These are phyloP conservation scores for Trametes coccinea DNA, from an alignment of 768 basidiomycete species.

Conservation along the genomic window DNA sequence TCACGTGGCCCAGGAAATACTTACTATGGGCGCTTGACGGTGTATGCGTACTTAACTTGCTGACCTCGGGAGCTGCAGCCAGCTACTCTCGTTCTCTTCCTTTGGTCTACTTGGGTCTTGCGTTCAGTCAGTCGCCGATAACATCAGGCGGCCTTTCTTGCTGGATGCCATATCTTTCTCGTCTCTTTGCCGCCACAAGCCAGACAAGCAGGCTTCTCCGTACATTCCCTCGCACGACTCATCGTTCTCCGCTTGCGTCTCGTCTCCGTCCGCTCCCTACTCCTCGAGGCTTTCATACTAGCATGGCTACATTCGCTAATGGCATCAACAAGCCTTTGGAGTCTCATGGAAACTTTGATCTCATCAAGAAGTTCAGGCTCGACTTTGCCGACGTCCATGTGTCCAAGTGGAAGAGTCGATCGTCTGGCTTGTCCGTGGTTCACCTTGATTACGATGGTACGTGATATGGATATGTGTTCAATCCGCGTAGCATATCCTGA, in stretches of 20 bases:
- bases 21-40: background rate
- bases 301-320: slow-evolving; percentile 23
- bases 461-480: slow-evolving; percentile 22
- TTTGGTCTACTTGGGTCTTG: background rate
- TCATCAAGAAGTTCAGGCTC: slow-evolving; percentile 72
- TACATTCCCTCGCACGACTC: slow-evolving; percentile 12
- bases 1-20: slow-evolving; percentile 10
- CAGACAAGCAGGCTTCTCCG: slow-evolving; percentile 20
- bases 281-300: slow-evolving; percentile 10
- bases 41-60: background rate
- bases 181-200: slow-evolving; percentile 17
- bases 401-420: slow-evolving; percentile 86
- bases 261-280: slow-evolving; percentile 3
- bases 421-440: slow-evolving; percentile 86
- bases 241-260: slow-evolving; percentile 5
- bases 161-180: slow-evolving; percentile 23
- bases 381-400: slow-evolving; percentile 79
- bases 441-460: slow-evolving; percentile 89
- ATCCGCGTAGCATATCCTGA: background rate
- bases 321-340: slow-evolving; percentile 1
- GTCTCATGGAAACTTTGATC: slow-evolving; percentile 77
- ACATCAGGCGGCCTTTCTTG: background rate
- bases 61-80: background rate
- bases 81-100: background rate
- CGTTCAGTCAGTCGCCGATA: slow-evolving; percentile 3